phyloP scores from a whole-genome alignment of 2,329 filamentous ascomycete genomes.

The Aspergillus tubingensis region DNA sequence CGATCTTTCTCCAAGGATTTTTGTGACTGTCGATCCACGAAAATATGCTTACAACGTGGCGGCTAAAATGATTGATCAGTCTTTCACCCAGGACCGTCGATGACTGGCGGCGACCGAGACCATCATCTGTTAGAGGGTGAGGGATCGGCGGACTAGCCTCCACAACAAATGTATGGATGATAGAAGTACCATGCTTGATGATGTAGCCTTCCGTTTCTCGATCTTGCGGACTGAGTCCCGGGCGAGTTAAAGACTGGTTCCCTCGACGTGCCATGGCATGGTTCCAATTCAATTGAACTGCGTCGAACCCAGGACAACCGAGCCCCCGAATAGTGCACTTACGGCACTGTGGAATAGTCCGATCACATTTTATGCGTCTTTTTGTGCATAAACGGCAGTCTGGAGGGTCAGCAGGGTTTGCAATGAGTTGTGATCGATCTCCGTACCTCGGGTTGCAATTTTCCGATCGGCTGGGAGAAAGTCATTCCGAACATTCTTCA shows the following conservation, averaged over 20 bases:
- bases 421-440: not conserved
- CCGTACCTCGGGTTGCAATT: constrained; percentile 17
- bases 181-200: too few species aligned
- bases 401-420: constrained; percentile 12
- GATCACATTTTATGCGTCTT: constrained; percentile 41
- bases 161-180: too few species aligned
- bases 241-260: constrained; percentile 11
- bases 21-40: constrained; percentile 27
- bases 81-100: constrained; percentile 12
- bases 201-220: not conserved
- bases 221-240: not conserved
- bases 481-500: constrained; percentile 18
- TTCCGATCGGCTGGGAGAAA: constrained; percentile 15
- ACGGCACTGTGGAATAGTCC: constrained; percentile 36
- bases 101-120: not conserved
- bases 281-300: constrained; percentile 34
- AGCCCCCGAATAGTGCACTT: constrained; percentile 40
- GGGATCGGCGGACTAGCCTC: not conserved
- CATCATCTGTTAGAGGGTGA: not conserved
- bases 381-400: constrained; percentile 40
- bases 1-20: constrained; percentile 28
- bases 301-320: constrained; percentile 37
- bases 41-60: constrained; percentile 22
- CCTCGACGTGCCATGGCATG: constrained; percentile 27
- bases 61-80: constrained; percentile 25